These are phyloP conservation scores for Dipteronia sinensis DNA, from an alignment of 345 rosid genomes.

Conservation along the genomic window DNA sequence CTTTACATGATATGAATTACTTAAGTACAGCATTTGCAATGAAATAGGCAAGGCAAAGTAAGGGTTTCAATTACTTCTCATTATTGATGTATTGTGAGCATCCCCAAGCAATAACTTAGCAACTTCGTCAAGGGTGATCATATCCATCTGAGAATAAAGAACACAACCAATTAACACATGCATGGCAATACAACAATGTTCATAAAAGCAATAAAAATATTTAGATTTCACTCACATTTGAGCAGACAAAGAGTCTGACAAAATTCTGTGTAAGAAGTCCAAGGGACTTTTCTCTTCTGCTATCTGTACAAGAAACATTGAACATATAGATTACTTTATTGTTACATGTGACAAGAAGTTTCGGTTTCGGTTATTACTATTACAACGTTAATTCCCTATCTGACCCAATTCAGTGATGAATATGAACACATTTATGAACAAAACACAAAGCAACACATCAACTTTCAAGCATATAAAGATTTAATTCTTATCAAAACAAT, in stretches of 20 bases:
- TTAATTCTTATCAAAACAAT: neutral
- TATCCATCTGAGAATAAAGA: constrained; percentile 44
- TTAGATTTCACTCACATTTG: constrained; percentile 53
- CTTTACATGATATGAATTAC: neutral
- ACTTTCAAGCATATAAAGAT: neutral
- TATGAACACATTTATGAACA: neutral
- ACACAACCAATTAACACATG: constrained; percentile 8
- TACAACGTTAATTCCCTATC: neutral
- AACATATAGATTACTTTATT: constrained; percentile 7
- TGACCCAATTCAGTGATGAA: neutral
- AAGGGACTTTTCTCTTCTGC: constrained; percentile 81
- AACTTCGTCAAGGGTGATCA: constrained; percentile 84
- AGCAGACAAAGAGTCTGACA: constrained; percentile 81
- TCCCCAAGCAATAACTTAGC: constrained; percentile 79
- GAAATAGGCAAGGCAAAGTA: neutral
- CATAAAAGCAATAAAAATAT: neutral
- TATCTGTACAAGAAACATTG: constrained; percentile 44
- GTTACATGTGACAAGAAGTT: neutral
- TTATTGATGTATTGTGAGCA: constrained; percentile 64
- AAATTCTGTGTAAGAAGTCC: constrained; percentile 89
- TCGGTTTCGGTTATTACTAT: neutral
- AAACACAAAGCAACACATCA: neutral
- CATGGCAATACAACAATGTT: neutral
- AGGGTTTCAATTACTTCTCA: constrained; percentile 60
- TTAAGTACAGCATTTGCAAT: neutral